Evolutionary conservation across 371 early-diverging fungal species (phyloP).

Genomic region (Syncephalastrum contaminatum): DNA sequence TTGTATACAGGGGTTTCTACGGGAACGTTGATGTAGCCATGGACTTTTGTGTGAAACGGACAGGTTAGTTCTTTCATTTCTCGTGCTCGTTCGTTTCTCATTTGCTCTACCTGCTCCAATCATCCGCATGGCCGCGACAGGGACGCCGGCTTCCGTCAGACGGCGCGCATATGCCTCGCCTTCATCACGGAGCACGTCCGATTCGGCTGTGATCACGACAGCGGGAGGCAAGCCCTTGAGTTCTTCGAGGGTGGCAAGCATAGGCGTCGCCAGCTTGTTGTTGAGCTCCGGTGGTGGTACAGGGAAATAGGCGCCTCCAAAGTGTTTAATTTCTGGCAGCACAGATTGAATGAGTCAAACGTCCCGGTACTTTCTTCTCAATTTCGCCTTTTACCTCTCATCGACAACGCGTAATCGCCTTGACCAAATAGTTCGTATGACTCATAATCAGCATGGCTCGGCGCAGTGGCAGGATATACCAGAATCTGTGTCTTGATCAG

Average conservation of each 20-base stretch:
- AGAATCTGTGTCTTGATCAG: constrained; percentile 17
- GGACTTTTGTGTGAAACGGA: constrained; percentile 5
- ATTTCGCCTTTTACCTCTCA: not conserved
- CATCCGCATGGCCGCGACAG: constrained; percentile 8
- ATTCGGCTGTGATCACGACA: constrained; percentile 16
- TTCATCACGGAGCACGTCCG: constrained; percentile 17
- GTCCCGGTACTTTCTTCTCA: not conserved
- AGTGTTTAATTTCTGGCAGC: constrained; percentile 2
- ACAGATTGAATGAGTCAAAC: no score
- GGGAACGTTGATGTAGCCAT: constrained; percentile 17
- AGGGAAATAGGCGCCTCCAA: constrained; percentile 7
- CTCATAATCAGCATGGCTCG: constrained; percentile 1
- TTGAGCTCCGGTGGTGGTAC: constrained; percentile 1
- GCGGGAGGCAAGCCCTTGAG: constrained; percentile 10
- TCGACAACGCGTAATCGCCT: constrained; percentile 11
- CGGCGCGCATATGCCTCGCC: constrained; percentile 15
- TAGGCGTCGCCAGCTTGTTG: not conserved
- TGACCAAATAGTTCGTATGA: constrained; percentile 11
- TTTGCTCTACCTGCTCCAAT: constrained; percentile 12
- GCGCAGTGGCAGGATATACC: constrained; percentile 12
- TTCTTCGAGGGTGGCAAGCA: constrained; percentile 10
- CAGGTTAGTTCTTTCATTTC: not conserved
- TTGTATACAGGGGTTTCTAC: constrained; percentile 11
- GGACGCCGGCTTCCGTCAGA: constrained; percentile 15
- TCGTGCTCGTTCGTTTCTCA: not conserved